These are phyloP conservation scores for Reutealis trisperma DNA, from an alignment of 345 rosid species.

Conservation along the genomic window DNA sequence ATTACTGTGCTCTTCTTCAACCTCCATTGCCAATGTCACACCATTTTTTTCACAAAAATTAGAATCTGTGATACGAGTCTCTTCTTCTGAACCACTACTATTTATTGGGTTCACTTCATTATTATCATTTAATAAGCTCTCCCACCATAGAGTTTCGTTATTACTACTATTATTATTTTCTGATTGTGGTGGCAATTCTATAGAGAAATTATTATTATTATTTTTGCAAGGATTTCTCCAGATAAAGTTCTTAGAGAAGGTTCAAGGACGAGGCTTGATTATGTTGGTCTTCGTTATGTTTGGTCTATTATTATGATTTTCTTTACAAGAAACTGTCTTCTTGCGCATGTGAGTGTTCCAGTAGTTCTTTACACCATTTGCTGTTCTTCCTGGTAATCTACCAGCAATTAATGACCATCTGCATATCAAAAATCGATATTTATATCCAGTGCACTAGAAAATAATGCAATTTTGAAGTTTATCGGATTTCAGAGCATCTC, in stretches of 20 bases:
- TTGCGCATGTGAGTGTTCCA: slow-evolving; percentile 28
- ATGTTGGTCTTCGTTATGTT: slow-evolving; percentile 10
- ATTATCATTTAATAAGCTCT: background rate
- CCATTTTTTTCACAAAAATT: background rate
- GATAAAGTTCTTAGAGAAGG: slow-evolving; percentile 16
- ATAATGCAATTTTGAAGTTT: too few species aligned
- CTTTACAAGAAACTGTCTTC: background rate
- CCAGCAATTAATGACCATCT: slow-evolving; percentile 55
- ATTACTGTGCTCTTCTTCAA: background rate
- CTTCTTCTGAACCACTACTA: too few species aligned
- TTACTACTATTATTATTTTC: too few species aligned
- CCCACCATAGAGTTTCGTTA: slow-evolving; percentile 3
- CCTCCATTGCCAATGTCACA: too few species aligned
- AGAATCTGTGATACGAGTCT: too few species aligned
- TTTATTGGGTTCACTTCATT: background rate
- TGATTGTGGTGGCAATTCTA: background rate
- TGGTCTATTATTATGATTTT: background rate
- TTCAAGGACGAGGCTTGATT: slow-evolving; percentile 31
- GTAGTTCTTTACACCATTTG: slow-evolving; percentile 41
- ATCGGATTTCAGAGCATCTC: too few species aligned
- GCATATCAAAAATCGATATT: background rate
- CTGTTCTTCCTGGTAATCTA: slow-evolving; percentile 52
- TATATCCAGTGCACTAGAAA: too few species aligned
- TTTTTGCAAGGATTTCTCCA: slow-evolving; percentile 34
- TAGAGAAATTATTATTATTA: too few species aligned